Conservation (phyloP, 2,329 filamentous ascomycete genomes). For the Coleophoma crateriformis region DNA sequence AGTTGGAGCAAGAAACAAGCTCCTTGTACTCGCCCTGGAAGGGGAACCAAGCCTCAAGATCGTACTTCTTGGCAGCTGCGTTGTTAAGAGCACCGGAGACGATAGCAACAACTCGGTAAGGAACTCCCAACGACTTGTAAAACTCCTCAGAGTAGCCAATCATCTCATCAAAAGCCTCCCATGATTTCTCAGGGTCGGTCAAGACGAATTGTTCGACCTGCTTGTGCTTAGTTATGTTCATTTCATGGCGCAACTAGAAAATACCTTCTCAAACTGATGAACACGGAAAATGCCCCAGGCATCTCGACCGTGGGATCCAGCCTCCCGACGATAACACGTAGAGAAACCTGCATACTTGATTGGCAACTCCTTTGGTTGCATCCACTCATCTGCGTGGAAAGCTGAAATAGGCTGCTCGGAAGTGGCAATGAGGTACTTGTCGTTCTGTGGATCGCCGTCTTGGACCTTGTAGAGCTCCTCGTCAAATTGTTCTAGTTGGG, state of each 20-base stretch:
- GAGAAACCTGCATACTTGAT: constrained; percentile 90
- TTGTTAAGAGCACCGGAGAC: constrained; percentile 96
- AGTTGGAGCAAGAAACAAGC: constrained; percentile 95
- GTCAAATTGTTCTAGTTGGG: constrained; percentile 94
- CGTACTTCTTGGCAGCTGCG: constrained; percentile 84
- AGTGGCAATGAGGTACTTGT: constrained; percentile 77
- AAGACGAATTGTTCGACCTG: constrained; percentile 73
- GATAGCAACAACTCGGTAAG: constrained; percentile 88
- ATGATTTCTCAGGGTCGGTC: constrained; percentile 83
- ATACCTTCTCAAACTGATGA: constrained; percentile 91
- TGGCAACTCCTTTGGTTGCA: constrained; percentile 76
- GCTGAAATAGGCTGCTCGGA: constrained; percentile 94
- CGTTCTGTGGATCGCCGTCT: constrained; percentile 77
- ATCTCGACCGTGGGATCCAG: constrained; percentile 84
- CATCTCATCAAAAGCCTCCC: constrained; percentile 93
- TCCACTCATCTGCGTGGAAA: constrained; percentile 90
- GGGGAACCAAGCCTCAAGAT: constrained; percentile 94
- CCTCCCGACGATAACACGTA: constrained; percentile 94
- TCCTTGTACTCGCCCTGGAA: constrained; percentile 98
- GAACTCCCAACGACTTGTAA: constrained; percentile 82
- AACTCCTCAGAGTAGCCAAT: constrained; percentile 88
- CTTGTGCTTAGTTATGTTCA: constrained; percentile 19
- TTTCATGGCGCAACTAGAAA: constrained; percentile 8
- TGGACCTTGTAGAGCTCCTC: constrained; percentile 98
- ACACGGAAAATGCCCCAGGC: constrained; percentile 98